A percentile compares a stretch with the other conserved stretches of the same genome.
These are phyloP conservation scores for Heliosperma pusillum DNA, from an alignment of 148 eudicot genomes.

Conservation along the genomic window DNA sequence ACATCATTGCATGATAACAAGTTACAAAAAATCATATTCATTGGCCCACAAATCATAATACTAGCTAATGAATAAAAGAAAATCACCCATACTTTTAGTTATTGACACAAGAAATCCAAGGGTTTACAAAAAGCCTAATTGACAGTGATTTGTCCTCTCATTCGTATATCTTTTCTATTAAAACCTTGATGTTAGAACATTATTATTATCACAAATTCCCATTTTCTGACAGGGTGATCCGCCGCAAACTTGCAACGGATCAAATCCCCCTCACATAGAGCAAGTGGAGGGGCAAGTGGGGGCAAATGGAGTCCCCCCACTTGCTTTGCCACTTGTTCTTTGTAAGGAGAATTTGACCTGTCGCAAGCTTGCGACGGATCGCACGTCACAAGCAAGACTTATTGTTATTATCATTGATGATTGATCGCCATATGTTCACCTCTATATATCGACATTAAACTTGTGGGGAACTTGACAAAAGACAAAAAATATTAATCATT, in stretches of 20 bases:
- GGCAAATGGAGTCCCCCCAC: too few species aligned
- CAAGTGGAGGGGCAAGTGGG: too few species aligned
- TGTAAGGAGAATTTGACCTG: too few species aligned
- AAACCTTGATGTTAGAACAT: slow-evolving; percentile 18
- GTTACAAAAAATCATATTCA: background rate
- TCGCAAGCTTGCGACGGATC: too few species aligned
- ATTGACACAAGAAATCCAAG: slow-evolving; percentile 7
- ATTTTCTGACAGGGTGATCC: too few species aligned
- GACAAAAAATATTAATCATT: background rate
- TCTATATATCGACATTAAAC: background rate
- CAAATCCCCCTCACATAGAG: too few species aligned
- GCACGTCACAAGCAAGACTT: too few species aligned
- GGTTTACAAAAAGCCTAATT: slow-evolving; percentile 22
- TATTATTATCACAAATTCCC: background rate
- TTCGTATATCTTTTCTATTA: slow-evolving; percentile 1
- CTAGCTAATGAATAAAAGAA: background rate
- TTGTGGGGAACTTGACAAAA: background rate
- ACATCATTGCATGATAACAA: too few species aligned
- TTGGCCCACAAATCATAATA: background rate
- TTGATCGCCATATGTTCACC: background rate
- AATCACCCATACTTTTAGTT: background rate
- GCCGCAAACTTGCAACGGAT: too few species aligned
- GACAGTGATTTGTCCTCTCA: slow-evolving; percentile 20
- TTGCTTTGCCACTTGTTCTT: too few species aligned
- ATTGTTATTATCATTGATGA: too few species aligned